Conservation (phyloP, 2,329 filamentous ascomycete genomes). For the Neonectria ditissima region DNA sequence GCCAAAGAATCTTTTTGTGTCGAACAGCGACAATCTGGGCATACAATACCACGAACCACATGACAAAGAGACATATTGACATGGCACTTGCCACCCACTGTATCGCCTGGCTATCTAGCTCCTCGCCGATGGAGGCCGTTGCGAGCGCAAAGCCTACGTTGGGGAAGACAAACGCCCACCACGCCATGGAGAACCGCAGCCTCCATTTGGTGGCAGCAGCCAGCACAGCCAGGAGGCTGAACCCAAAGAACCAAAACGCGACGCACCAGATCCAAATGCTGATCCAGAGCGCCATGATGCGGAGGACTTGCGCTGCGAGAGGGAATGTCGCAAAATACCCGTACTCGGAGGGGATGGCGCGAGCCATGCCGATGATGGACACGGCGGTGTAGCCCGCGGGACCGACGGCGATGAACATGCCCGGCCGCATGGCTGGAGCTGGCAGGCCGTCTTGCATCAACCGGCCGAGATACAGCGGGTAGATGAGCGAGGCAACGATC, state of each 20-base stretch:
- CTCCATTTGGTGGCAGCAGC: slow-evolving; percentile 28
- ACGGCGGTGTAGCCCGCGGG: slow-evolving; percentile 43
- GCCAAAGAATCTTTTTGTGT: slow-evolving; percentile 42
- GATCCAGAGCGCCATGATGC: slow-evolving; percentile 41
- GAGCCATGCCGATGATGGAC: slow-evolving; percentile 44
- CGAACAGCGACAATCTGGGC: slow-evolving; percentile 36
- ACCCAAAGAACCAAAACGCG: slow-evolving; percentile 44
- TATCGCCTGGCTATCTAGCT: slow-evolving; percentile 40
- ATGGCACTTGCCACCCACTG: slow-evolving; percentile 42
- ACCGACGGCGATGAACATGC: slow-evolving; percentile 44
- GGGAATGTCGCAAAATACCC: slow-evolving; percentile 44
- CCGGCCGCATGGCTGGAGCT: slow-evolving; percentile 42
- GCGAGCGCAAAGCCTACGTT: slow-evolving; percentile 44
- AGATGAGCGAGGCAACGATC: slow-evolving; percentile 41
- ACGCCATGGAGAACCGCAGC: slow-evolving; percentile 42
- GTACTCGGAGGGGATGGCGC: slow-evolving; percentile 37
- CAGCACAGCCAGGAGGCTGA: slow-evolving; percentile 40
- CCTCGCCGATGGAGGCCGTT: slow-evolving; percentile 40
- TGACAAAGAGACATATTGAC: slow-evolving; percentile 35
- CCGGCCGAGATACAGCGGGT: slow-evolving; percentile 42
- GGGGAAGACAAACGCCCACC: slow-evolving; percentile 46
- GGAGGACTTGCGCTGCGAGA: slow-evolving; percentile 39
- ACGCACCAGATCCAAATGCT: slow-evolving; percentile 46
- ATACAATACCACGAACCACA: slow-evolving; percentile 43
- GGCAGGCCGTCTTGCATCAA: slow-evolving; percentile 45